Evolutionary conservation across 2,329 filamentous ascomycete genomes (phyloP).

Genomic region (Aureobasidium musti): DNA sequence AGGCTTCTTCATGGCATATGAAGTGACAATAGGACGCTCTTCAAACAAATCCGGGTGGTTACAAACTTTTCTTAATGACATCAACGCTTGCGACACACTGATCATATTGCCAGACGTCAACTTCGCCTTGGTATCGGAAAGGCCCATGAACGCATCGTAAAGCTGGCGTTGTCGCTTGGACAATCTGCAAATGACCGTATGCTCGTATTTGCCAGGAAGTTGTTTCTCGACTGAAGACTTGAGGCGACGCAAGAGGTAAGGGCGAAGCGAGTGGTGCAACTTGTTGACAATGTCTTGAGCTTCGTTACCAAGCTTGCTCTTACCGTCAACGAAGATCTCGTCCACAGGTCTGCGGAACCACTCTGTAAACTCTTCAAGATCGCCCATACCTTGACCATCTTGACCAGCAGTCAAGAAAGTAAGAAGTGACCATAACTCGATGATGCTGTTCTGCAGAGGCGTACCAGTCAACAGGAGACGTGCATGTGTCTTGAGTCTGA

Average conservation of each 20-base stretch:
- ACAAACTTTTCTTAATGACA: slow-evolving; percentile 97
- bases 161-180: slow-evolving; percentile 94
- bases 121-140: slow-evolving; percentile 84
- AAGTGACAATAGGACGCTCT: slow-evolving; percentile 93
- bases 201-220: slow-evolving; percentile 97
- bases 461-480: slow-evolving; percentile 89
- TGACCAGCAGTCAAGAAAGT: slow-evolving; percentile 95
- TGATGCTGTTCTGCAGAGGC: slow-evolving; percentile 93
- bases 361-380: slow-evolving; percentile 92
- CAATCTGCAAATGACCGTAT: slow-evolving; percentile 91
- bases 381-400: slow-evolving; percentile 79
- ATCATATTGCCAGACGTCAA: slow-evolving; percentile 92
- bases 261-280: slow-evolving; percentile 88
- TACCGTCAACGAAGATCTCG: slow-evolving; percentile 91
- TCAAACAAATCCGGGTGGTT: slow-evolving; percentile 98
- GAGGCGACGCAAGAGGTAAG: slow-evolving; percentile 84
- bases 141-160: slow-evolving; percentile 93
- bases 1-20: slow-evolving; percentile 77
- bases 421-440: slow-evolving; percentile 92
- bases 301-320: slow-evolving; percentile 92
- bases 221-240: slow-evolving; percentile 99
- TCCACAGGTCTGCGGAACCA: slow-evolving; percentile 96
- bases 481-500: slow-evolving; percentile 89
- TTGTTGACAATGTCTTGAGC: slow-evolving; percentile 89
- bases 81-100: slow-evolving; percentile 96